These are phyloP conservation scores for Penicillium ucsense DNA, from an alignment of 495 filamentous ascomycete species.

Conservation along the genomic window DNA sequence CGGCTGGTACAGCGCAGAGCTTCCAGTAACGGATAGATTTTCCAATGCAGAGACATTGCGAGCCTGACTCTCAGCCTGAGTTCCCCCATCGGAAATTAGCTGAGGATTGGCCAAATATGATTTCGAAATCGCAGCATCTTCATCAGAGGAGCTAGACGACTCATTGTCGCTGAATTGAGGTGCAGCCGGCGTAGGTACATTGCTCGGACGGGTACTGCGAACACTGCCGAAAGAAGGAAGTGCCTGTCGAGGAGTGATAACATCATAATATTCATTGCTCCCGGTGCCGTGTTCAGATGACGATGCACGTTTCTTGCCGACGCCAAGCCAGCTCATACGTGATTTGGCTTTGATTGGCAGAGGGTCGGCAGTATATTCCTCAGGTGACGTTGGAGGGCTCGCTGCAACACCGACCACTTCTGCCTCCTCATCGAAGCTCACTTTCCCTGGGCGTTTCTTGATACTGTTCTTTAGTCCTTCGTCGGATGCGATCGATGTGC, in stretches of 20 bases:
- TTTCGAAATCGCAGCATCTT: slow-evolving; percentile 8
- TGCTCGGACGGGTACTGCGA: slow-evolving; percentile 34
- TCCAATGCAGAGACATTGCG: slow-evolving; percentile 8
- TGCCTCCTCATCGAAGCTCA: slow-evolving; percentile 78
- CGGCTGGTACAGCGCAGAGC: not conserved
- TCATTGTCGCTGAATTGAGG: slow-evolving; percentile 30
- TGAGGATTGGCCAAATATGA: slow-evolving; percentile 37
- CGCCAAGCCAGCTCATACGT: slow-evolving; percentile 46
- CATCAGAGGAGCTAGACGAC: slow-evolving; percentile 26
- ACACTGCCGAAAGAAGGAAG: slow-evolving; percentile 82
- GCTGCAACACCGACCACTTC: slow-evolving; percentile 52
- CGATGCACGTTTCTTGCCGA: slow-evolving; percentile 37
- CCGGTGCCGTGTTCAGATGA: slow-evolving; percentile 25
- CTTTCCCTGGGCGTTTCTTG: slow-evolving; percentile 62
- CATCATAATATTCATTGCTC: slow-evolving; percentile 50
- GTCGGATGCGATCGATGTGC: slow-evolving; percentile 48
- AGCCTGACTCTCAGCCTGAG: not conserved
- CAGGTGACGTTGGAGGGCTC: slow-evolving; percentile 39
- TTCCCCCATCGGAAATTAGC: too few relatives aligned
- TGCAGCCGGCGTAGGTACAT: slow-evolving; percentile 5
- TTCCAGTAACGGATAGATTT: slow-evolving; percentile 5
- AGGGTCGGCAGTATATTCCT: slow-evolving; percentile 38
- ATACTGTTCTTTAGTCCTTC: slow-evolving; percentile 38
- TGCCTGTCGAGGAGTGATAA: slow-evolving; percentile 64
- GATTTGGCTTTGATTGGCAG: slow-evolving; percentile 33